These are phyloP conservation scores for Pontederia paniculata DNA, from an alignment of 176 grass and related monocot genomes.

Conservation along the genomic window DNA sequence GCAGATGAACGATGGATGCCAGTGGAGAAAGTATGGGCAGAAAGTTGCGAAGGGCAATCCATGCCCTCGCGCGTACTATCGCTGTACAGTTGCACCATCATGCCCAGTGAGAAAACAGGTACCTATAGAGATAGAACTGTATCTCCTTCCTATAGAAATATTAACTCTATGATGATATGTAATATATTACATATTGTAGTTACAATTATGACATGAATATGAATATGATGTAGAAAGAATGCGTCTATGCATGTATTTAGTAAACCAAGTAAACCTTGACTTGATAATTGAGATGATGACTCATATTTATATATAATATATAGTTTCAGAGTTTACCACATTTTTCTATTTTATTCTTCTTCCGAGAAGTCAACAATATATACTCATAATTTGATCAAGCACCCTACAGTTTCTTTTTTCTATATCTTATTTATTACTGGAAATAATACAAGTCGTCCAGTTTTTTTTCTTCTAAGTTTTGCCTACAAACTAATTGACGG, in stretches of 20 bases:
- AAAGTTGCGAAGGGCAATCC: conserved; percentile 88
- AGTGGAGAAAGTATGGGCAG: conserved; percentile 97
- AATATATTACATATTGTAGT: background rate
- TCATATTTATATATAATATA: too few species aligned
- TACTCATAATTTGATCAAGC: too few species aligned
- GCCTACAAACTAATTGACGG: too few species aligned
- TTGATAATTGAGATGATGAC: too few species aligned
- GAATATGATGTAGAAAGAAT: too few species aligned
- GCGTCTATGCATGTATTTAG: too few species aligned
- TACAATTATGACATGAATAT: background rate
- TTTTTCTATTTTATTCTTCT: too few species aligned
- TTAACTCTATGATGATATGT: background rate
- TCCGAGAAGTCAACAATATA: background rate
- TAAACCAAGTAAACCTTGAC: too few species aligned
- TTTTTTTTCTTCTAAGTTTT: too few species aligned
- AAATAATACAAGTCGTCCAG: conserved; percentile 1
- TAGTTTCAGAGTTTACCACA: too few species aligned
- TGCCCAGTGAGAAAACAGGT: conserved; percentile 96
- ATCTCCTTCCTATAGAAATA: background rate
- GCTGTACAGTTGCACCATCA: conserved; percentile 56
- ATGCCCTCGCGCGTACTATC: conserved; percentile 78
- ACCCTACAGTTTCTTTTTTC: too few species aligned
- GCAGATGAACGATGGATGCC: conserved; percentile 86
- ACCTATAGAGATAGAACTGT: background rate
- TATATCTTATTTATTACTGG: too few species aligned